phyloP scores from a whole-genome alignment of 2,329 filamentous ascomycete species.

The Fusarium armeniacum region DNA sequence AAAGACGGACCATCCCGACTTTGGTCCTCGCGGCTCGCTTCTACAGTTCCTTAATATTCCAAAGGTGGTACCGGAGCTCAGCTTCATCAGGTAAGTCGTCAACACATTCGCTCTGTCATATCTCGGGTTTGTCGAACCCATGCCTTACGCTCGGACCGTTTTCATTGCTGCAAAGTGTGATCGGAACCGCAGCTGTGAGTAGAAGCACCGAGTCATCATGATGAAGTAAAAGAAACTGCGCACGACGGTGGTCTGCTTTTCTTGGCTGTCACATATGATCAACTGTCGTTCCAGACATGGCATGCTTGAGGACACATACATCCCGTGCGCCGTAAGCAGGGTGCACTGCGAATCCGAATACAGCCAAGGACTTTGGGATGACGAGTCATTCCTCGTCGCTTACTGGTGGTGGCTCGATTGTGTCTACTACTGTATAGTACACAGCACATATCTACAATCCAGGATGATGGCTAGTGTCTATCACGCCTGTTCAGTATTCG shows the following conservation, averaged over 20 bases:
- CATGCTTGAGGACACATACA: constrained; percentile 9
- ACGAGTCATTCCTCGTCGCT: constrained; percentile 1
- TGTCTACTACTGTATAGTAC: background rate
- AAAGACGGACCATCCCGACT: constrained; percentile 74
- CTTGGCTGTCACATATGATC: constrained; percentile 21
- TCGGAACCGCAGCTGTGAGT: constrained; percentile 1
- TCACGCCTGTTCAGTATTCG: background rate
- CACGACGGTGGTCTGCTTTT: constrained; percentile 10
- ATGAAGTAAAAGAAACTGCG: constrained; percentile 2
- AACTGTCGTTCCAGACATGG: constrained; percentile 19
- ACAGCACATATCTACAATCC: background rate
- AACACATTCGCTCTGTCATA: constrained; percentile 9
- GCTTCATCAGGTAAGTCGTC: constrained; percentile 76
- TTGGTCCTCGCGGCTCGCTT: constrained; percentile 65
- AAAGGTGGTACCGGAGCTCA: constrained; percentile 76
- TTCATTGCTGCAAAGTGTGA: constrained; percentile 8
- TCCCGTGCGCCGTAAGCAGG: constrained; percentile 14
- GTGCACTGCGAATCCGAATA: background rate
- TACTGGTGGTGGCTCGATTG: constrained; percentile 1
- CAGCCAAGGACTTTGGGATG: background rate
- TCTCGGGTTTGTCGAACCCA: background rate
- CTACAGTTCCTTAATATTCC: constrained; percentile 71
- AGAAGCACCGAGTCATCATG: constrained; percentile 21
- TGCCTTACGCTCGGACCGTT: constrained; percentile 9
- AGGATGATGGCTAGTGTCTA: constrained; percentile 6